Base-by-base conservation (phyloP, 805 yeast species). In the Zygosaccharomyces siamensis region DNA sequence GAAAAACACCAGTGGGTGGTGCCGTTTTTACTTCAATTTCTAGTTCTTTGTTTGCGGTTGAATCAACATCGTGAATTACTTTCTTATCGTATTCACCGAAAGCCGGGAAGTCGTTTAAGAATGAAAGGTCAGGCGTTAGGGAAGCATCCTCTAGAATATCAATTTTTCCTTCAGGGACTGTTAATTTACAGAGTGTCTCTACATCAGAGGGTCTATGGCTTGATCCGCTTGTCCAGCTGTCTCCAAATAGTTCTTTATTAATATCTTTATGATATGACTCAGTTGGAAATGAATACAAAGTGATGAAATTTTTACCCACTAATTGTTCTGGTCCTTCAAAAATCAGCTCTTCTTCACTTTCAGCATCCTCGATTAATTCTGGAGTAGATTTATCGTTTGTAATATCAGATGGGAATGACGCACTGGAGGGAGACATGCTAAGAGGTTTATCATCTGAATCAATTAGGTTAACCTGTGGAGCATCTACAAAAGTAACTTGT, bases 311-410 rank as follows among this genome's bases (percentile, higher is more conserved):
- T 31, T 78, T 72, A 1, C 80, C 73, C 2, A 84, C 80, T 46
- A 73, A 73, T 58, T 82, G 89, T 2, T 71, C 65, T 1, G 95
- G 95, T 0, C 95, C 95, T 62, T 82, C 83, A 56, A 73, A 80
- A 0, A 71, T 51, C 1, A 53, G 48, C 20, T 61, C 66, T 16
- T 40, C 54, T 33, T 46, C 47, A 28, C 49, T 48, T 18, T 48
- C 56, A 14, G 52, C 56, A 24, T 52, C 56, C 27, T 52, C 57
- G 2, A 37, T 47, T 16, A 54, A 54, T 20, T 43, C 53, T 3
- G 48, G 48, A 10, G 49, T 33, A 3, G 21, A 28, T 28, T 43
- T 40, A 12, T 36, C 52, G 11, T 46, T 48, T n/a, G 49, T 24
- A 12, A 48, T 21, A 26, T 52, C 57, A 32, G 59, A 33, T 26